A percentile compares a stretch with the other conserved stretches of the same genome.
Evolutionary conservation across 371 early-diverging fungal genomes (phyloP).

Genomic region (Mucor saturninus): DNA sequence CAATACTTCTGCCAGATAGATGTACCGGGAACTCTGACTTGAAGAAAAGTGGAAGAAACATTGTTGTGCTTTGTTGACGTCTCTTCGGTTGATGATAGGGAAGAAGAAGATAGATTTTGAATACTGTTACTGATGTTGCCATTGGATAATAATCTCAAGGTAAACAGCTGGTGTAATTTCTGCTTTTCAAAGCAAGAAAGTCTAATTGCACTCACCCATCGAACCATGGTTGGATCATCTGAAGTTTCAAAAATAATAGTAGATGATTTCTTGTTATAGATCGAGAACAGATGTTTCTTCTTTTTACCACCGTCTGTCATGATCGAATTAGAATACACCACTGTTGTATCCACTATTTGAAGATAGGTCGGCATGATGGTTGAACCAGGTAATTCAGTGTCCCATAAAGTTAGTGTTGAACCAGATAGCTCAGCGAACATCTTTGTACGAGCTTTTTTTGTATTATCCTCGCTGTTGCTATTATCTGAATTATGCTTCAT

Average conservation of each 20-base stretch:
- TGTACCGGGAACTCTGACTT: constrained; percentile 62
- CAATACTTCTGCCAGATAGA: constrained; percentile 69
- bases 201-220: constrained; percentile 72
- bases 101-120: constrained; percentile 34
- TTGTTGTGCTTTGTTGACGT: neutral
- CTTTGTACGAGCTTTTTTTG: constrained; percentile 59
- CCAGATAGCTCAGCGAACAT: constrained; percentile 77
- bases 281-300: constrained; percentile 53
- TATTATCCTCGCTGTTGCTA: neutral
- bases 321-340: constrained; percentile 45
- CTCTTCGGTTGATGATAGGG: constrained; percentile 8
- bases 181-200: constrained; percentile 77
- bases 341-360: constrained; percentile 65
- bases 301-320: constrained; percentile 38
- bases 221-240: constrained; percentile 45
- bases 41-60: constrained; percentile 36
- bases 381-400: constrained; percentile 39
- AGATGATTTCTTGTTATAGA: constrained; percentile 39
- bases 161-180: constrained; percentile 75
- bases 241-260: constrained; percentile 60
- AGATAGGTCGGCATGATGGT: constrained; percentile 68
- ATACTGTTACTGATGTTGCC: constrained; percentile 15
- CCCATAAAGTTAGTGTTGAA: constrained; percentile 68
- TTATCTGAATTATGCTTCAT: constrained; percentile 54
- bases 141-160: constrained; percentile 59